Evolutionary conservation across 768 basidiomycete genomes (phyloP).

Genomic region (Lactifluus volemus): DNA sequence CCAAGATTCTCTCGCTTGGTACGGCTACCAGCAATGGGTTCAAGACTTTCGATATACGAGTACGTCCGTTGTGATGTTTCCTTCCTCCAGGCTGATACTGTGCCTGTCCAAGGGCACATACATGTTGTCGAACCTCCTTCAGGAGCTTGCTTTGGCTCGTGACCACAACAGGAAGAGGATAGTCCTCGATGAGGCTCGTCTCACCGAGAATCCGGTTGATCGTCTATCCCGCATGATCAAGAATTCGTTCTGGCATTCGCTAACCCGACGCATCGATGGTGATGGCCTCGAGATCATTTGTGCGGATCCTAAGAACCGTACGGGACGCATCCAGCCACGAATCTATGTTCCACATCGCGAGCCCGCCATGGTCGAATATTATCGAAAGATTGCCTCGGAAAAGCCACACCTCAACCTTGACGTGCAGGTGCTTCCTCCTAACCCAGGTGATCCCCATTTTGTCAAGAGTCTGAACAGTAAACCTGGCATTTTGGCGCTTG

Average conservation of each 20-base stretch:
- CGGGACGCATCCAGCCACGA: conserved; percentile 78
- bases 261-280: conserved; percentile 94
- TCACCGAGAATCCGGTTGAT: conserved; percentile 96
- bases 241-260: conserved; percentile 96
- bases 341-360: conserved; percentile 95
- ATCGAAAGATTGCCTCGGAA: conserved; percentile 78
- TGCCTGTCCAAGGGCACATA: conserved; percentile 72
- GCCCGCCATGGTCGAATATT: conserved; percentile 92
- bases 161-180: conserved; percentile 95
- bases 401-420: conserved; percentile 93
- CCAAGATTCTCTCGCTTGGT: conserved; percentile 91
- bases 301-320: conserved; percentile 96
- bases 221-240: conserved; percentile 96
- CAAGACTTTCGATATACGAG: conserved; percentile 94
- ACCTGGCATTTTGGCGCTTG: conserved; percentile 89
- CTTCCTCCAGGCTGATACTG: conserved; percentile 6
- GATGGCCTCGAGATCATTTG: conserved; percentile 97
- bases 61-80: conserved; percentile 29
- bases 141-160: conserved; percentile 93
- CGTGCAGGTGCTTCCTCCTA: conserved; percentile 81
- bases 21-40: conserved; percentile 97
- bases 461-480: conserved; percentile 92
- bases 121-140: conserved; percentile 97
- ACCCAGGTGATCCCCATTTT: conserved; percentile 79
- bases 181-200: conserved; percentile 95